Conservation (phyloP, 2,329 filamentous ascomycete species). For the Sclerotinia minor region DNA sequence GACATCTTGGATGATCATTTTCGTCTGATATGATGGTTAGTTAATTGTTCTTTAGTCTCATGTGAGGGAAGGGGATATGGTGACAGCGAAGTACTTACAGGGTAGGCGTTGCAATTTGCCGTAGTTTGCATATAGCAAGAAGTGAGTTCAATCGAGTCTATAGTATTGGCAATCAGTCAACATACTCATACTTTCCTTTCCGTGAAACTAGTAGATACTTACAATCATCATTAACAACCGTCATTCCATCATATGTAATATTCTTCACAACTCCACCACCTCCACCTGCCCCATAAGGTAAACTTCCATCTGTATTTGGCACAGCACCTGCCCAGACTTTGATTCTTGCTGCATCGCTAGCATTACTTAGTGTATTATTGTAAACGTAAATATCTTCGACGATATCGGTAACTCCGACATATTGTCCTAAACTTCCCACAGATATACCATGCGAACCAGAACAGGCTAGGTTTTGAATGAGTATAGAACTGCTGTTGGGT, state of each 20-base stretch:
- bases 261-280: conserved; percentile 61
- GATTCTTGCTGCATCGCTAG: conserved; percentile 61
- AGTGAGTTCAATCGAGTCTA: conserved; percentile 41
- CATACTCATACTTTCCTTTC: too few species aligned
- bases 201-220: not conserved
- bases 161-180: not conserved
- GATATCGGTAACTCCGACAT: conserved; percentile 49
- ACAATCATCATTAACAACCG: conserved; percentile 56
- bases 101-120: conserved; percentile 57
- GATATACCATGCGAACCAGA: conserved; percentile 53
- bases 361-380: conserved; percentile 48
- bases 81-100: conserved; percentile 43
- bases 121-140: conserved; percentile 62
- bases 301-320: conserved; percentile 47
- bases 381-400: conserved; percentile 51
- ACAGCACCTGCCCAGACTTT: conserved; percentile 56
- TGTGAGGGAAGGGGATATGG: conserved; percentile 28
- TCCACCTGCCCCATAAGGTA: conserved; percentile 56
- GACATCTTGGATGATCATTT: conserved; percentile 54
- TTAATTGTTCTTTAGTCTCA: conserved; percentile 47
- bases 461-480: conserved; percentile 51
- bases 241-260: conserved; percentile 60
- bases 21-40: conserved; percentile 39
- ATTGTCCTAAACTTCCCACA: conserved; percentile 59
- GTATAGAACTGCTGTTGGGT: conserved; percentile 56